phyloP scores from a whole-genome alignment of 768 basidiomycete genomes.

The Psilocybe subaeruginosa region DNA sequence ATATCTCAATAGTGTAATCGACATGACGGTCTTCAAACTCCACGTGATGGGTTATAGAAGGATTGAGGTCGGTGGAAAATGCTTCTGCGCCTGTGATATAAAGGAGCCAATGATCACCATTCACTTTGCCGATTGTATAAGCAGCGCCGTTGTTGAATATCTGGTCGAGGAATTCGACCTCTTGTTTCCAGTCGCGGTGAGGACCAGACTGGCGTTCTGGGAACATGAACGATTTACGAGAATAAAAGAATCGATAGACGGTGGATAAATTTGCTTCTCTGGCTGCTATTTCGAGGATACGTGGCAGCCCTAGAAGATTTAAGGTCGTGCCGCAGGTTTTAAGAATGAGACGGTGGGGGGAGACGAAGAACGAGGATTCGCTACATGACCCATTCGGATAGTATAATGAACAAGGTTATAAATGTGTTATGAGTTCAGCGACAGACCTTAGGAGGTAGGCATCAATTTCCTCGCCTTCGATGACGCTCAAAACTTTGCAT shows the following conservation, averaged over 20 bases:
- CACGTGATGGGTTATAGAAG: conserved; percentile 13
- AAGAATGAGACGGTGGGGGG: conserved; percentile 92
- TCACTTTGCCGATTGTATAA: conserved; percentile 96
- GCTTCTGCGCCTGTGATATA: conserved; percentile 77
- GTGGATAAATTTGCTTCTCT: conserved; percentile 63
- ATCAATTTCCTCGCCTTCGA: conserved; percentile 89
- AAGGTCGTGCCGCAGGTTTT: conserved; percentile 99
- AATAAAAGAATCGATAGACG: conserved; percentile 95
- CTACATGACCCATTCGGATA: conserved; percentile 42
- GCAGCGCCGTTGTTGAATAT: conserved; percentile 90
- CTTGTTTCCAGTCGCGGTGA: conserved; percentile 91
- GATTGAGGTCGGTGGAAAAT: conserved; percentile 22
- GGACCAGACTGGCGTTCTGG: conserved; percentile 94
- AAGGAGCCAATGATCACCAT: conserved; percentile 98
- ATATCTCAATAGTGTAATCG: conserved; percentile 97
- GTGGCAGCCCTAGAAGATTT: conserved; percentile 92
- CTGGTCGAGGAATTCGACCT: conserved; percentile 89
- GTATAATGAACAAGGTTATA: conserved; percentile 9
- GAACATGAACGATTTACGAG: conserved; percentile 99
- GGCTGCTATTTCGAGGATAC: conserved; percentile 92
- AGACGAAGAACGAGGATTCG: conserved; percentile 96
- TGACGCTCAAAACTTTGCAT: conserved; percentile 92
- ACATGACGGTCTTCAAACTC: conserved; percentile 35
- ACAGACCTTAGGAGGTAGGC: conserved; percentile 94
- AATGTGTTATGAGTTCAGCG: neutral